A percentile compares a stretch with the other conserved stretches of the same genome.
These are phyloP conservation scores for Pelargonium nanum DNA, from an alignment of 345 rosid genomes.

Conservation along the genomic window DNA sequence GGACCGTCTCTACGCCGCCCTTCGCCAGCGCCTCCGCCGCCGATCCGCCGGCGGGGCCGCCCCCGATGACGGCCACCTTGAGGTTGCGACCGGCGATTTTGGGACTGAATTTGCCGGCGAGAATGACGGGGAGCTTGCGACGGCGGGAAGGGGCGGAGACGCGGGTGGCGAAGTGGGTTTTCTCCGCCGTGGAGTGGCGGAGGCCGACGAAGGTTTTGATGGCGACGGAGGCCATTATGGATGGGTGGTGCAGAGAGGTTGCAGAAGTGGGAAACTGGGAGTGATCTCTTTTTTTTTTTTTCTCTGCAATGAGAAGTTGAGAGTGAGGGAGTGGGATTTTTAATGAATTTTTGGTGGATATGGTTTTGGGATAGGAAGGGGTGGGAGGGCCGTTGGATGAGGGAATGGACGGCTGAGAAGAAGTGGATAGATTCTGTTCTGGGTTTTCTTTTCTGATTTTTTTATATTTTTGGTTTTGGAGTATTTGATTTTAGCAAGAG, in stretches of 20 bases:
- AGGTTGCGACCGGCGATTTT: conserved; percentile 59
- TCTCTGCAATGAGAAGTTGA: not conserved
- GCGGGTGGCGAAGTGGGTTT: conserved; percentile 22
- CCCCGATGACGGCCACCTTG: conserved; percentile 84
- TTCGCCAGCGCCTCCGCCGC: conserved; percentile 76
- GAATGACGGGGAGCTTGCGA: conserved; percentile 11
- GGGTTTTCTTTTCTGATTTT: conserved; percentile 2
- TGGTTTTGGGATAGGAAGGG: conserved; percentile 40
- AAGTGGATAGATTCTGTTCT: conserved; percentile 21
- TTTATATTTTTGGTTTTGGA: not conserved
- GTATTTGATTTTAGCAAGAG: not conserved
- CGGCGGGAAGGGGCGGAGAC: conserved; percentile 8
- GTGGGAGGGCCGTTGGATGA: conserved; percentile 27
- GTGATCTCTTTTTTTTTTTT: not conserved
- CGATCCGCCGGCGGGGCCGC: conserved; percentile 82
- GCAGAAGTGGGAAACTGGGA: not conserved
- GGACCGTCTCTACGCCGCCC: conserved; percentile 78
- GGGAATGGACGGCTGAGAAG: conserved; percentile 32
- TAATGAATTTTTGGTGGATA: conserved; percentile 31
- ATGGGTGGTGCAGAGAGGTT: not conserved
- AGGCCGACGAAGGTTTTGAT: conserved; percentile 76
- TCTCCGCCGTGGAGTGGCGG: conserved; percentile 39
- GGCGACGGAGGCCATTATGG: conserved; percentile 43
- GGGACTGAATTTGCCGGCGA: conserved; percentile 51
- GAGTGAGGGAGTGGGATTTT: not conserved